phyloP scores from a whole-genome alignment of 2,329 filamentous ascomycete genomes.

The Aspergillus sp. region DNA sequence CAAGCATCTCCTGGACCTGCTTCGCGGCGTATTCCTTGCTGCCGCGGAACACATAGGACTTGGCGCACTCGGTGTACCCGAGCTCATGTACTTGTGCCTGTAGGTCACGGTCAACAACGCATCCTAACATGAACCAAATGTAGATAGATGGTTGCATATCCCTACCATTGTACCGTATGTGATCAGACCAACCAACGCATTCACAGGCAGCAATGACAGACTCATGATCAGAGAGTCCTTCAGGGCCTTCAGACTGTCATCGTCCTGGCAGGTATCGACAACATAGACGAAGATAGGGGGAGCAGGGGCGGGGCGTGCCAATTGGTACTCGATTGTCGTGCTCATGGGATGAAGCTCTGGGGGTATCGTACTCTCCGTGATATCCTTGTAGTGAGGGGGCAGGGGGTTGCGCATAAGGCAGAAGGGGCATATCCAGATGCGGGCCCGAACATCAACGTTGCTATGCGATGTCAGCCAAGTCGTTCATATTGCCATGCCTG shows the following conservation, averaged over 20 bases:
- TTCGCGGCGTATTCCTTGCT: slow-evolving; percentile 98
- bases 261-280: slow-evolving; percentile 70
- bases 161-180: slow-evolving; percentile 84
- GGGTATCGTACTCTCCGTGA: slow-evolving; percentile 65
- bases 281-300: slow-evolving; percentile 70
- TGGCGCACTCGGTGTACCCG: slow-evolving; percentile 95
- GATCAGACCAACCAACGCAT: slow-evolving; percentile 65
- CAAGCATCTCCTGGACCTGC: slow-evolving; percentile 99
- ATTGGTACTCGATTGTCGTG: slow-evolving; percentile 68
- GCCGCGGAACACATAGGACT: slow-evolving; percentile 96
- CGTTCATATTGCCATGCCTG: slow-evolving; percentile 1
- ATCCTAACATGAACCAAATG: not conserved
- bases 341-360: slow-evolving; percentile 66
- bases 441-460: slow-evolving; percentile 66
- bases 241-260: slow-evolving; percentile 66
- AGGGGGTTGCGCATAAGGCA: slow-evolving; percentile 67
- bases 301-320: slow-evolving; percentile 62
- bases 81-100: slow-evolving; percentile 96
- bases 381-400: slow-evolving; percentile 69
- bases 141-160: slow-evolving; percentile 10
- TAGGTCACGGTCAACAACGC: slow-evolving; percentile 16
- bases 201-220: slow-evolving; percentile 63
- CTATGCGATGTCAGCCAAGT: slow-evolving; percentile 40
- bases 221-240: slow-evolving; percentile 70
- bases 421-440: slow-evolving; percentile 70